phyloP scores from a whole-genome alignment of 306 rosid genomes.

The Castanopsis chinensis region DNA sequence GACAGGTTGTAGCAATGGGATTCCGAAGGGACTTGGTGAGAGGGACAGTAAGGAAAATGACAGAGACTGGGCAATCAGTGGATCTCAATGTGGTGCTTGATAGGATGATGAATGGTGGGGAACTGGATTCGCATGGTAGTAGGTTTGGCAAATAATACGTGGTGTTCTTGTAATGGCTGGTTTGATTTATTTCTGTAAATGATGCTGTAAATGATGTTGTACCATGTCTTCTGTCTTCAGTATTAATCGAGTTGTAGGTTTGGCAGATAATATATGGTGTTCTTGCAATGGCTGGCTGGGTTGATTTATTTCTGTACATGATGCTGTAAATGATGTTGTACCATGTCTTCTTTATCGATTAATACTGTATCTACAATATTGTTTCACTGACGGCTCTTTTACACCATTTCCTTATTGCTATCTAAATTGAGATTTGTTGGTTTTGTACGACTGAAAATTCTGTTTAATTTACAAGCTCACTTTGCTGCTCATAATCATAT shows the following conservation, averaged over 20 bases:
- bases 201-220: background rate
- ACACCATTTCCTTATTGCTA: background rate
- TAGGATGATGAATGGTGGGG: conserved; percentile 35
- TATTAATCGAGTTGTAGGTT: no score
- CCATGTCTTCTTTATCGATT: no score
- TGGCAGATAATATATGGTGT: no score
- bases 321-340: no score
- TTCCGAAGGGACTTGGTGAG: conserved; percentile 46
- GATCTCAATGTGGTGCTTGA: conserved; percentile 43
- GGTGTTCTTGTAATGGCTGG: background rate
- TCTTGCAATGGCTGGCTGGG: no score
- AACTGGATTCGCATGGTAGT: conserved; percentile 5
- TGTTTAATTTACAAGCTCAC: no score
- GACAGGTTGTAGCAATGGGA: conserved; percentile 49
- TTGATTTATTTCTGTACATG: no score
- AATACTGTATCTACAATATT: no score
- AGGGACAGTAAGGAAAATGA: conserved; percentile 42
- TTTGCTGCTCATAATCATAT: no score
- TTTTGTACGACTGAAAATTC: background rate
- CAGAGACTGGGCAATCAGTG: conserved; percentile 39
- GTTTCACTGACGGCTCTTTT: background rate
- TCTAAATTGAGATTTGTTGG: background rate
- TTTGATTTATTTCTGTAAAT: background rate
- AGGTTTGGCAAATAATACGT: conserved; percentile 4
- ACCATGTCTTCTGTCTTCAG: background rate